Evolutionary conservation across 345 rosid genomes (phyloP), one percentile per base, ranked within the genome.

Genomic region (Corchorus olitorius): DNA sequence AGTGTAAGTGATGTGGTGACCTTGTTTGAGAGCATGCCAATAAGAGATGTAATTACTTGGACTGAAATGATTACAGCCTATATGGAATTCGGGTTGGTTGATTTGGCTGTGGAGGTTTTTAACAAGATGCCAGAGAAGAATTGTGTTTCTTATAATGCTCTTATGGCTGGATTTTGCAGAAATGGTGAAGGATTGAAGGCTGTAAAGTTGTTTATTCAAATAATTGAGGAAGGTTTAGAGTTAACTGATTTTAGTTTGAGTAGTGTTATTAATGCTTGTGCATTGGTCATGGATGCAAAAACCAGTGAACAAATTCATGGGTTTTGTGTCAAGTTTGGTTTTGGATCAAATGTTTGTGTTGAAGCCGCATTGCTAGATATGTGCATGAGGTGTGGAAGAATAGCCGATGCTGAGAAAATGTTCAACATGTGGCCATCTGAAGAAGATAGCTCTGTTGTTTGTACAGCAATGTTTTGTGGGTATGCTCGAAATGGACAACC

Each of bases 321-420:
- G 45, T 88, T 93, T 75, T 68, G 86, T 78, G 41, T 81, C 2
- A 94, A 93, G 89, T 88, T 84, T 67, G 95, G 97, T 81, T 83
- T 62, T 50, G 77, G 72, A 78, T 86, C 84, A 39, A 93, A 90
- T 84, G 82, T 76, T 83, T 82, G 66, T 78, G 87, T 91, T 73
- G 89, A 87, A 69, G 83, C 92, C 49, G 92, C 95, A 49, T 80
- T 94, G 84, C 81, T 93, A 66, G 93, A 94, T 81, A 93, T 91
- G 97, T 90, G 88, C 83, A 78, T 88, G 55, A 87, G 88, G 84
- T 94, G 97, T 81, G 97, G 87, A 73, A 87, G 97, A 77, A 90
- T 90, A 89, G 77, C 22, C 1, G 97, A 90, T 84, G 97, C 97
- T 43, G 88, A 88, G 62, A 88, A 85, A 81, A 88, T 94, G 81